Conservation (phyloP, 306 rosid species). For the Senna siamea region DNA sequence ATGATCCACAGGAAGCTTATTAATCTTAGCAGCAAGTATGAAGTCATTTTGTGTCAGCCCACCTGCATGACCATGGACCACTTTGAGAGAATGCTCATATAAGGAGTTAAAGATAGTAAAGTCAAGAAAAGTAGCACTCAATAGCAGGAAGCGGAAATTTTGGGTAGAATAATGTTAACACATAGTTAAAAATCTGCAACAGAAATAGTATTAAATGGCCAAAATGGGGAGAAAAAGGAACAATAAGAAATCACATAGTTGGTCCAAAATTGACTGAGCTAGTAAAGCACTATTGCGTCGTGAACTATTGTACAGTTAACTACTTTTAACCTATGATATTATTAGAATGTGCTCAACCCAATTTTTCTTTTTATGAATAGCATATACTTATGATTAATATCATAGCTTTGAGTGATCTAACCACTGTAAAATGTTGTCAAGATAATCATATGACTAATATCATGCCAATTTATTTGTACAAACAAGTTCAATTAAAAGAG, state of each 20-base stretch:
- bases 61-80: conserved; percentile 54
- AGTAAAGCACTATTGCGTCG: neutral
- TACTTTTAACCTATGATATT: neutral
- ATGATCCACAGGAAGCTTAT: conserved; percentile 52
- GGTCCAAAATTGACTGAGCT: conserved; percentile 26
- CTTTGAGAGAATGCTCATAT: conserved; percentile 13
- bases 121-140: neutral
- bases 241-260: neutral
- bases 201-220: neutral
- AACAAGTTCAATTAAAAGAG: neutral
- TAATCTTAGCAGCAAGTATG: conserved; percentile 90
- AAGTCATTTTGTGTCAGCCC: conserved; percentile 92
- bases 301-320: conserved; percentile 6
- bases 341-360: neutral
- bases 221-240: neutral
- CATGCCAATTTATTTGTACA: neutral
- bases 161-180: neutral
- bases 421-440: neutral
- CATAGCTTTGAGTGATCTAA: neutral
- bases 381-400: neutral
- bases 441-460: neutral
- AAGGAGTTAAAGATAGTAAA: neutral
- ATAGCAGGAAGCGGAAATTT: neutral
- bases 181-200: neutral
- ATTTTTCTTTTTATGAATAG: neutral